phyloP scores from a whole-genome alignment of 768 basidiomycete genomes.

The Amanita pallidorosea region DNA sequence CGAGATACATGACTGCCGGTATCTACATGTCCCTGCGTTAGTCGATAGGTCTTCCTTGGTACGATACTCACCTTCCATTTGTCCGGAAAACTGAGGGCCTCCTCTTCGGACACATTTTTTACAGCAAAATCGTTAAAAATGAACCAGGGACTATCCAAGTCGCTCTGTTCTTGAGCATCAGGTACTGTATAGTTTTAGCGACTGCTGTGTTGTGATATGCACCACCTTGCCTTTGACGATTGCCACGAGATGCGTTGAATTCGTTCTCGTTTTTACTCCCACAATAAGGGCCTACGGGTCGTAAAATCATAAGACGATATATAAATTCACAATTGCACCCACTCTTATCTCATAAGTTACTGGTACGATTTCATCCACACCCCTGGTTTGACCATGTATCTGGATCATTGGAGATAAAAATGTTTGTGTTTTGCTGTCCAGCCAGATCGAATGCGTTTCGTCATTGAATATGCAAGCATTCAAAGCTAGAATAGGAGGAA shows the following conservation, averaged over 20 bases:
- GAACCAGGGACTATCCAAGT: constrained; percentile 61
- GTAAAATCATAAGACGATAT: background rate
- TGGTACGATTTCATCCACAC: constrained; percentile 41
- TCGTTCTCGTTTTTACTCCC: constrained; percentile 64
- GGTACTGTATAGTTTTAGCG: constrained; percentile 28
- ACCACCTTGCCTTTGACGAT: constrained; percentile 61
- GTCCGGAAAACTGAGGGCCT: constrained; percentile 81
- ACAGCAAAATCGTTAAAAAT: constrained; percentile 97
- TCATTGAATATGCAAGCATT: constrained; percentile 77
- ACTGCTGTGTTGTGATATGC: background rate
- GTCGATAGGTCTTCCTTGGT: constrained; percentile 7
- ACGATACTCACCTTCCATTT: constrained; percentile 77
- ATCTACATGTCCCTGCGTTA: constrained; percentile 30
- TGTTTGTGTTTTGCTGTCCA: constrained; percentile 44
- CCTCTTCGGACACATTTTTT: constrained; percentile 70
- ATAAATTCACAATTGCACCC: constrained; percentile 14
- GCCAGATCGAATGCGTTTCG: constrained; percentile 68
- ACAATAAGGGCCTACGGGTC: constrained; percentile 61
- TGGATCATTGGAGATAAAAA: constrained; percentile 54
- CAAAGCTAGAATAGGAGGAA: constrained; percentile 79
- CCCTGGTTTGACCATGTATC: constrained; percentile 49
- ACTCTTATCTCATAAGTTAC: constrained; percentile 70
- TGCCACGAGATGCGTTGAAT: constrained; percentile 76
- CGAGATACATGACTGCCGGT: constrained; percentile 85
- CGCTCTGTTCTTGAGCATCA: constrained; percentile 38